These are phyloP conservation scores for Drosera capensis DNA, from an alignment of 148 eudicot genomes.

Conservation along the genomic window DNA sequence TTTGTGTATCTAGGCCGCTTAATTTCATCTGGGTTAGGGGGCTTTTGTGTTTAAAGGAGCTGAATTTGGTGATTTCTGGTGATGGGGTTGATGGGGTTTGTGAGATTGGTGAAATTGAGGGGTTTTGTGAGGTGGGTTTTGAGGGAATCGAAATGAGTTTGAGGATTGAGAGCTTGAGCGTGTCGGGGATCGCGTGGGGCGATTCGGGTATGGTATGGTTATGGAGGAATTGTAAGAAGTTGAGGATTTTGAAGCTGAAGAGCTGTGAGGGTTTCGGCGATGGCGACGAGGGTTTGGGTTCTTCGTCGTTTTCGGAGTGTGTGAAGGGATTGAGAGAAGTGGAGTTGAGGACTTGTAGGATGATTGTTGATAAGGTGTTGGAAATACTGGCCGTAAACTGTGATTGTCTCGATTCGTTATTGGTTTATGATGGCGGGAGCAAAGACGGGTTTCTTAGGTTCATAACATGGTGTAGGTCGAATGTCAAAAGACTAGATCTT, in stretches of 20 bases:
- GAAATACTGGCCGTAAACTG: constrained; percentile 23
- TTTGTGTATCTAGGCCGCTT: constrained; percentile 34
- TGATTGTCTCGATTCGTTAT: constrained; percentile 15
- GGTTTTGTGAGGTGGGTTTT: not conserved
- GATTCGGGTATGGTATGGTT: constrained; percentile 34
- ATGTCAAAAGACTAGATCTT: constrained; percentile 25
- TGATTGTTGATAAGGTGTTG: constrained; percentile 22
- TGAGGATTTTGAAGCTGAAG: constrained; percentile 23
- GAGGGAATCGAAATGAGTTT: constrained; percentile 6
- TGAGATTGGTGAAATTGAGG: not conserved
- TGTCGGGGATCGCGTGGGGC: constrained; percentile 19
- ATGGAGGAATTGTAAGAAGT: constrained; percentile 32
- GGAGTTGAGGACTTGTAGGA: constrained; percentile 40
- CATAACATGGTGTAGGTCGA: constrained; percentile 11
- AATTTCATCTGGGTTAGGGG: constrained; percentile 20
- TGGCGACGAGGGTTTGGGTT: constrained; percentile 15
- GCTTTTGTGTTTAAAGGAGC: constrained; percentile 18
- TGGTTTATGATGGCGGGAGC: constrained; percentile 54
- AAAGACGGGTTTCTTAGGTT: constrained; percentile 39
- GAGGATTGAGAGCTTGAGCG: constrained; percentile 18
- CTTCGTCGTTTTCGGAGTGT: constrained; percentile 12
- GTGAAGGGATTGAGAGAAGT: constrained; percentile 21
- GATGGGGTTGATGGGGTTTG: not conserved
- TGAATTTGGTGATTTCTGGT: not conserved
- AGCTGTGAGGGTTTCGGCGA: constrained; percentile 48